Evolutionary conservation across 495 filamentous ascomycete genomes (phyloP), one percentile per base, ranked within the genome.

Genomic region (Penicillium subrubescens): DNA sequence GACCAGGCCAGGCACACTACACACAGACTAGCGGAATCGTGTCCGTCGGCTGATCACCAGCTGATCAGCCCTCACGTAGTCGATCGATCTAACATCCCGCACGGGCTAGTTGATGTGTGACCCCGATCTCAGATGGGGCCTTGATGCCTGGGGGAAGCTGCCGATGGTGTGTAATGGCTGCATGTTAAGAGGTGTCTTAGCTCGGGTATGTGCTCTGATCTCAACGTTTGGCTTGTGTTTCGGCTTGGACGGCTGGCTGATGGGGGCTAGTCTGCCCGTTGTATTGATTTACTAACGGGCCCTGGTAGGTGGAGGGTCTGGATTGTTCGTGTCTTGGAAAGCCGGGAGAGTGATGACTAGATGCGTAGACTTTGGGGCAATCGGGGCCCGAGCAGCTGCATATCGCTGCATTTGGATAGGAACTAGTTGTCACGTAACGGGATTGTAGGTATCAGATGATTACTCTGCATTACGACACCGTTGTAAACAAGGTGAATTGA

Each of bases 371-470:
- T 60, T 41, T 21, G 2, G 21, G 25, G 44, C 53, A 33, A 29
- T 34, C 25, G 57, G 29, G 51, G 57, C 23, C 61, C 41, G 55
- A 51, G 55, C 31, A 41, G 57, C 57, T 57, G 57, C 63, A 65
- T 56, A 12, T 39, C 31, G 54, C 39, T 60, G 43, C 60, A 56
- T 29, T 51, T n/a, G 41, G 31, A 12, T 44, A 21, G 8, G 8
- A n/a, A 60, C 52, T 56, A 60, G 52, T 60, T 52, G 63, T 65
- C 53, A 57, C 60, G 62, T 57, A 59, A 64, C 34, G 31, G 33
- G 25, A 50, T 57, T 53, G 61, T 50, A 59, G 35, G 37, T n/a
- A 29, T 55, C 46, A 34, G 39, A 64, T 29, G n/a, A 37, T 50
- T 48, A 64, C 43, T 46, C 17, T 55, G 37, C 39, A 64, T 60